Base-by-base conservation (phyloP, 805 yeast genomes). In the Grigorovia transvaalensis region DNA sequence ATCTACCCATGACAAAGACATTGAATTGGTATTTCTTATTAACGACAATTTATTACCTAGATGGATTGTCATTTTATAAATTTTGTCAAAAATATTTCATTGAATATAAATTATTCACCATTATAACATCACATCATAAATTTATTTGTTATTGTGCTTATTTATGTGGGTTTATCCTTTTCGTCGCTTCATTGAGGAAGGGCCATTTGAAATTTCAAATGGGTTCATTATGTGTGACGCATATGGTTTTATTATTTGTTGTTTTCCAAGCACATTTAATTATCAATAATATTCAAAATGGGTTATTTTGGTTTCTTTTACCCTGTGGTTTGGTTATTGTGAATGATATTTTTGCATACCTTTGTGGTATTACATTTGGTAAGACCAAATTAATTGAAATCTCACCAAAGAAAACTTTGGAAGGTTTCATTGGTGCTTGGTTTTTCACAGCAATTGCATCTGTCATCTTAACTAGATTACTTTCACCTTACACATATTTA, bases 371-470 rank as follows among this genome's bases (percentile, higher is more conserved):
- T 58, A 87, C 98, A 1, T 88, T 93, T 71, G 99, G 99, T 51
- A 80, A 77, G 56, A 91, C 97, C 42, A 96, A 88, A 64, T 79
- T 93, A 62, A 88, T 93, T 59, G 88, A 85, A 49, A 88, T 93
- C 56, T 88, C 96, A 12, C 99, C 99, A 52, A 93, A 93, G 70
- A 93, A 93, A 71, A 93, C 99, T 2, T 89, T 91, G 41, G 99
- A 93, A 72, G 99, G 99, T 2, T 93, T 93, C 63, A 71, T 91
- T 48, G 99, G 99, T 50, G 99, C 98, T 17, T 93, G 99, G 99
- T 69, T 88, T 47, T 91, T 93, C 64, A 93, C 99, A 9, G 82
- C 87, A 7, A 55, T 85, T 40, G 81, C 86, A 56, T 88, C 91
- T 0, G 69, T 88, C 29, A 50, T 82, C 7, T 74, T 89, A 50